Percentiles rank a stretch among this genome's conserved stretches.
These are phyloP conservation scores for Zygnema circumcarinatum DNA, from an alignment of 139 green algal species.

Conservation along the genomic window DNA sequence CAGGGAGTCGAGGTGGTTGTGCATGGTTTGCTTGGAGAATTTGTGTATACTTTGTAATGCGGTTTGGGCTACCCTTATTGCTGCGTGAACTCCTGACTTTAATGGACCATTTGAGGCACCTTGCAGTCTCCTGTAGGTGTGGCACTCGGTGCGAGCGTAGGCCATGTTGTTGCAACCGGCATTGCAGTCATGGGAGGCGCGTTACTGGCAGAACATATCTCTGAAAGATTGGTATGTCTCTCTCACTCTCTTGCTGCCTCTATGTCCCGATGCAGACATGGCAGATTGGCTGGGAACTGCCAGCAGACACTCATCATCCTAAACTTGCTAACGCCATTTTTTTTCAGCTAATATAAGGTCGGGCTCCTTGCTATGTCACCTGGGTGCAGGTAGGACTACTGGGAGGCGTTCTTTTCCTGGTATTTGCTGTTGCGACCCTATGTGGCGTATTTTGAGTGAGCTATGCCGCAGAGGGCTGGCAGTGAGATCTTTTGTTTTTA, in stretches of 20 bases:
- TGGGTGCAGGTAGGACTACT: slow-evolving; percentile 74
- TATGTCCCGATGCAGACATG: background rate
- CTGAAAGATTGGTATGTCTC: slow-evolving; percentile 72
- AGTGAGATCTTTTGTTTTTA: background rate
- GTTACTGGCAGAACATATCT: slow-evolving; percentile 84
- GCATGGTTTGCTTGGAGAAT: too few relatives aligned
- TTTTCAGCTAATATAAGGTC: background rate
- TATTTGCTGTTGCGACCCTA: slow-evolving; percentile 81
- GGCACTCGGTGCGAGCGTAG: slow-evolving; percentile 82
- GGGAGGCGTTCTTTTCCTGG: slow-evolving; percentile 85
- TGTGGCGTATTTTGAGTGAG: slow-evolving; percentile 46
- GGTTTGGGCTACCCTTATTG: too few relatives aligned
- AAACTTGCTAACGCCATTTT: background rate
- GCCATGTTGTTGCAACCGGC: slow-evolving; percentile 86
- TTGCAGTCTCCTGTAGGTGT: slow-evolving; percentile 73
- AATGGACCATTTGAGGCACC: background rate
- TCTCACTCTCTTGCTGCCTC: too few relatives aligned
- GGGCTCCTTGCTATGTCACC: slow-evolving; percentile 37
- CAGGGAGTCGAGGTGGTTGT: background rate
- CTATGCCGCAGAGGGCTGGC: background rate
- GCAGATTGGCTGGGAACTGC: too few relatives aligned
- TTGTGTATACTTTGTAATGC: too few relatives aligned
- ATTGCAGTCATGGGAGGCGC: slow-evolving; percentile 90
- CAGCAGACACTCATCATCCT: too few relatives aligned
- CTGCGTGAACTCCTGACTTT: too few relatives aligned